Evolutionary conservation across 257 asterid genomes (phyloP), one percentile per base, ranked within the genome.

Genomic region (Rubia yunnanensis): DNA sequence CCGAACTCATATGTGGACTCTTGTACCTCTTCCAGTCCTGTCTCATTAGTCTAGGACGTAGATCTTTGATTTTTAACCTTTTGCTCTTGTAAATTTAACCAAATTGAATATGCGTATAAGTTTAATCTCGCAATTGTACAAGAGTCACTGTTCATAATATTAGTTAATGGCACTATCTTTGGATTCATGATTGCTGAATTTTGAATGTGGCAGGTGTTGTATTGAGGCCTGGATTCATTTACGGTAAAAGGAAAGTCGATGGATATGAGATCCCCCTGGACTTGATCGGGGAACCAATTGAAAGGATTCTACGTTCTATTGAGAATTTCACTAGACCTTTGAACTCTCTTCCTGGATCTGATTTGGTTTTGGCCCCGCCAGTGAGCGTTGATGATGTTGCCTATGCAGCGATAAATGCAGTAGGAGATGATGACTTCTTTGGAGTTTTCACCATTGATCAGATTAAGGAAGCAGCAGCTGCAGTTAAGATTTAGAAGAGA

Each of bases 361-460:
- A 94, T 79, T 50, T 94, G 53, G 65, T 94, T 63, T 76, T 94
- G 77, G 95, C 96, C 69, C 95, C 95, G 7, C 99, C 98, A 0
- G 89, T 94, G 63, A 86, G 95, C 31, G 99, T 90, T 31, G 95
- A 88, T 6, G 95, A 90, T 64, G 81, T 94, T 32, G 99, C 96
- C 3, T 80, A 59, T 58, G 99, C 99, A 18, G 96, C 78, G 28
- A 63, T 90, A 64, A 90, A 84, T 23, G 95, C 96, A 0, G 84
- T 85, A 14, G 69, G 69, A 5, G 95, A 90, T 49, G 99, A 94
- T 44, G 89, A 86, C 55, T 61, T 82, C 83, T 94, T 94, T 38
- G 99, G 99, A 31, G 71, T 86, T 67, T 90, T 94, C 86, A 88
- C 94, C 1, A 90, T 94, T 23, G 95, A 90, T 64, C 99, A 94